phyloP scores from a whole-genome alignment of 495 filamentous ascomycete genomes.

The Aspergillus ellipticus region DNA sequence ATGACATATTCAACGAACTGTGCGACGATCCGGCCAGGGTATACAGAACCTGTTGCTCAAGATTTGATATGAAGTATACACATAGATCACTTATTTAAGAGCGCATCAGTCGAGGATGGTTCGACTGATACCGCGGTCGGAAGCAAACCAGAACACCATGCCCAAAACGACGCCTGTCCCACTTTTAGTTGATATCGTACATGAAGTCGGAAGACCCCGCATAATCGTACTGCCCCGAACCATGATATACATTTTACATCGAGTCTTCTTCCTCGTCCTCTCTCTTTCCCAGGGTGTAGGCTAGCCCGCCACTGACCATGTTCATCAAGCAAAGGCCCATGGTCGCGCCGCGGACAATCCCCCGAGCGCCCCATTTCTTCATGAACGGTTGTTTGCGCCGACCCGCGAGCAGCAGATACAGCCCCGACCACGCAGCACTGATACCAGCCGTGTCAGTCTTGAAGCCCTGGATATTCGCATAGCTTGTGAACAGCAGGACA shows the following conservation, averaged over 20 bases:
- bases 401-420: conserved; percentile 76
- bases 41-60: neutral
- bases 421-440: conserved; percentile 78
- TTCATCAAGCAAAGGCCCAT: conserved; percentile 70
- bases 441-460: conserved; percentile 80
- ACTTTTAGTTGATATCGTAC: conserved; percentile 1
- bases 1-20: neutral
- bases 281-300: conserved; percentile 63
- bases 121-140: neutral
- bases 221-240: neutral
- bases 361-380: conserved; percentile 63
- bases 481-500: conserved; percentile 79
- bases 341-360: conserved; percentile 65
- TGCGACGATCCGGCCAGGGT: neutral
- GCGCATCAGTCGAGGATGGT: neutral
- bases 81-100: conserved; percentile 1
- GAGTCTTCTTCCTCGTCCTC: conserved; percentile 49
- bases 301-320: conserved; percentile 63
- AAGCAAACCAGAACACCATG: conserved; percentile 16
- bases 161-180: conserved; percentile 13
- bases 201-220: neutral
- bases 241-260: neutral
- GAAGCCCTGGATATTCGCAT: conserved; percentile 74
- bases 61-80: neutral
- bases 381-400: conserved; percentile 57